Base-by-base conservation (phyloP, 257 asterid species). In the Rehmannia glutinosa region DNA sequence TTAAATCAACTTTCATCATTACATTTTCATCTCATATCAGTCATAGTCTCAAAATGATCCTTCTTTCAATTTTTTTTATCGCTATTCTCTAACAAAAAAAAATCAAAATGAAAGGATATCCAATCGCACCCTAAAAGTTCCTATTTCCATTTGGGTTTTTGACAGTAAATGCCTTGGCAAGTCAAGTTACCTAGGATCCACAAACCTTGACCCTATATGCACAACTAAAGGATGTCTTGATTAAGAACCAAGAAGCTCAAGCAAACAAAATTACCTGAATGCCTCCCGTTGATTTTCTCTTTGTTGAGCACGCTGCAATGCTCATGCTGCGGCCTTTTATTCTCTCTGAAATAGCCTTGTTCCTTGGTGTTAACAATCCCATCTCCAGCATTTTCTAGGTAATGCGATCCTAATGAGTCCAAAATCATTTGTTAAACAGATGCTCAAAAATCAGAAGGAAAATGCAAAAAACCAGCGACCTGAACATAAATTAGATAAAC, bases 321-420 rank as follows among this genome's bases (percentile, higher is more conserved):
- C 32, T 43, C 71, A 0, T 52, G 73, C 43, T 62, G 82, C 32
- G 56, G 58, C 74, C 68, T 77, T 72, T 71, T 76, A 39, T 46
- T 17, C n/a, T 41, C 49, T 71, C 78, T 66, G 25, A 12, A 12
- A 45, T 15, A 15, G 3, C 67, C 64, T 24, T 23, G 54, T 42
- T 43, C 81, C 28, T 53, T 19, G 6, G 21, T 23, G 17, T 10
- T 35, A 11, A 45, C 28, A 3, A 13, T 43, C 60, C 47, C 83
- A 51, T 46, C 62, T 19, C 60, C 81, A 23, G 66, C 52, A 56
- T 47, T 66, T 16, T 62, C 70, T 13, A 66, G 75, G 13, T 76
- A 74, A 24, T 64, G 85, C 5, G 56, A 61, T 74, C 97, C 97
- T 88, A 76, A 36, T 41, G 23, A 45, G 33, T 16, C 28, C 43